Base-by-base conservation (phyloP, 495 filamentous ascomycete genomes). In the Baudoinia panamericana region DNA sequence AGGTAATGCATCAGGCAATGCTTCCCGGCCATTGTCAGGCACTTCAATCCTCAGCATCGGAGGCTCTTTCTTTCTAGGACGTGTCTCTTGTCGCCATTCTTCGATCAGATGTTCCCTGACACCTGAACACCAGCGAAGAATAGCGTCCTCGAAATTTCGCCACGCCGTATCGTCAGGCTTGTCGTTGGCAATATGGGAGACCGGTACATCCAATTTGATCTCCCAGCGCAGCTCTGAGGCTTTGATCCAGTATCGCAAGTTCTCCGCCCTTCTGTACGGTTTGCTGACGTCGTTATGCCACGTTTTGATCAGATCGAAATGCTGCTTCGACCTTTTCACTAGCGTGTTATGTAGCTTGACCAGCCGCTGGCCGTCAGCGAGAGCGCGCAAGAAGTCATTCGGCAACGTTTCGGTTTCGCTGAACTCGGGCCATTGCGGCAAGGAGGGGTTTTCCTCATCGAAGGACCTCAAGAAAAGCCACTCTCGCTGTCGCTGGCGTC, bases 191-290 rank as follows among this genome's bases (percentile, higher is more conserved):
- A 93, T 69, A 51, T 83, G 76, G 4, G 33, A 32, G 13, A 51
- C 48, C 1, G 48, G 37, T 9, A 51, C 48, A 6, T 22, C 11
- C 39, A 95, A 67, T 44, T 82, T 73, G 15, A 84, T 72, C 62
- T 96, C 92, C 83, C 87, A 97, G 18, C 90, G 73, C 36, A 96
- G 69, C 62, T 96, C 84, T 5, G 86, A 84, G 15, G 92, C 92
- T 62, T 97, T 97, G 57, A 83, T 69, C 88, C 90, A 97, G 66
- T 76, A 97, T 9, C 84, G 72, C 25, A 97, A 70, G 54, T 97
- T 97, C 37, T 97, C 92, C 0, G 87, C 84, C 39, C 76, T 74
- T 38, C 90, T 80, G 56, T 97, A 97, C 0, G 92, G 92, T 60
- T 96, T 96, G 25, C 73, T 77, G 7, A 87, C 84, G 56, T 97